A percentile compares a stretch with the other conserved stretches of the same genome.
Conservation (phyloP, 2,329 filamentous ascomycete species). For the Periconia sp. region DNA sequence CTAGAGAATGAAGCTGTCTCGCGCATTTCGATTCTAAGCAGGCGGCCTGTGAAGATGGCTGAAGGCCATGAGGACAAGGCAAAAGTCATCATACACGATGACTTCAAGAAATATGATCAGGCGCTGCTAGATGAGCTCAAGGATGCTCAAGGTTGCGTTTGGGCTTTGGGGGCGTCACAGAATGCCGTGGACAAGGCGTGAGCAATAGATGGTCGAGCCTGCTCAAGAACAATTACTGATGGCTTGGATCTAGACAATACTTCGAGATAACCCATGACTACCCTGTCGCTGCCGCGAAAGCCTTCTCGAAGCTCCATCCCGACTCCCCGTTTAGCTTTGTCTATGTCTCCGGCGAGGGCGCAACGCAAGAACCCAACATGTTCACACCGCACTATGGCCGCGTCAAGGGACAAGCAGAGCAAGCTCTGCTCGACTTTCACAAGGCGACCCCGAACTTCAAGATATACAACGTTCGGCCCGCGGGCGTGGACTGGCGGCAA, state of each 20-base stretch:
- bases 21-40: slow-evolving; percentile 71
- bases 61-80: slow-evolving; percentile 64
- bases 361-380: slow-evolving; percentile 62
- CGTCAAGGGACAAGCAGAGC: slow-evolving; percentile 72
- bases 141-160: slow-evolving; percentile 72
- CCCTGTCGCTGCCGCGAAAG: slow-evolving; percentile 66
- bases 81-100: slow-evolving; percentile 70
- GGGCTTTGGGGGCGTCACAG: slow-evolving; percentile 73
- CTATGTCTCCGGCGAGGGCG: slow-evolving; percentile 70
- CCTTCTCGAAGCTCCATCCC: slow-evolving; percentile 60
- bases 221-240: not conserved
- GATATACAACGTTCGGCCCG: slow-evolving; percentile 65
- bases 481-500: slow-evolving; percentile 59
- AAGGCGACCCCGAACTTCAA: slow-evolving; percentile 55
- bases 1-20: slow-evolving; percentile 56
- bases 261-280: slow-evolving; percentile 72
- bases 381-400: slow-evolving; percentile 65
- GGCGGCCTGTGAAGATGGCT: slow-evolving; percentile 68
- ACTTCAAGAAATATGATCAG: slow-evolving; percentile 67
- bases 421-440: slow-evolving; percentile 61
- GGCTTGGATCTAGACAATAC: slow-evolving; percentile 58
- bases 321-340: slow-evolving; percentile 69
- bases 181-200: slow-evolving; percentile 65
- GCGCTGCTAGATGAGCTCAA: slow-evolving; percentile 64
- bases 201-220: slow-evolving; percentile 20